Evolutionary conservation across 2,329 filamentous ascomycete genomes (phyloP), one percentile per base, ranked within the genome.

Genomic region (Exophiala sideris): DNA sequence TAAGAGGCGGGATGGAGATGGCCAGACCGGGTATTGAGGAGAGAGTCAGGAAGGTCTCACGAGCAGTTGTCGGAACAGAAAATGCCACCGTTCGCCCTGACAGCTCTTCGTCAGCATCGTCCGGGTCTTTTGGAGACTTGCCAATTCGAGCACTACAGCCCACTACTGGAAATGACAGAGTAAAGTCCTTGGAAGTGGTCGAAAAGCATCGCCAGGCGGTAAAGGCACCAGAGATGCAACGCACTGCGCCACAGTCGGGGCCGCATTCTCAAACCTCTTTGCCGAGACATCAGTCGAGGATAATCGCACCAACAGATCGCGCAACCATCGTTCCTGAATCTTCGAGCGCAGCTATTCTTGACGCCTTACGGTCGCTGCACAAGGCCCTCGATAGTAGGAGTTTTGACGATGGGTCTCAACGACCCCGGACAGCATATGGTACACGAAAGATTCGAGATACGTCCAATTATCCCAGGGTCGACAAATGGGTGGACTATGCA

Each of bases 401-500:
- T 7, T 45, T 45, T 36, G 45, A 56, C 4, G 52, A 57, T 24
- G 18, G 32, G n/a, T 35, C 33, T 14, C 51, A 34, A 16, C 50
- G 57, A 7, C 51, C 51, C 21, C 39, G 46, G 29, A 56, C 57
- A 34, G 47, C 48, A 29, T 55, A 57, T 11, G 50, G 59, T 16
- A 55, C 51, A 2, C 54, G 51, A 7, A 52, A 49, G 29, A 32
- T 33, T 10, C 59, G 49, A 12, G 29, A 50, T 2, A 21, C 42
- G 16, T 56, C 53, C 32, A 70, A 69, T 2, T 74, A 77, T 49
- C 66, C 74, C 2, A 74, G 76, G 52, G 76, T 79, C 3, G 74
- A 77, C 45, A 79, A 78, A 65, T 79, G 76, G 76, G 76, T 79
- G 16, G 76, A 79, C 58, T 79, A 79, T 59, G 76, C 76, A 6